Evolutionary conservation across 495 filamentous ascomycete genomes (phyloP).

Genomic region (Apiosordaria backusii): DNA sequence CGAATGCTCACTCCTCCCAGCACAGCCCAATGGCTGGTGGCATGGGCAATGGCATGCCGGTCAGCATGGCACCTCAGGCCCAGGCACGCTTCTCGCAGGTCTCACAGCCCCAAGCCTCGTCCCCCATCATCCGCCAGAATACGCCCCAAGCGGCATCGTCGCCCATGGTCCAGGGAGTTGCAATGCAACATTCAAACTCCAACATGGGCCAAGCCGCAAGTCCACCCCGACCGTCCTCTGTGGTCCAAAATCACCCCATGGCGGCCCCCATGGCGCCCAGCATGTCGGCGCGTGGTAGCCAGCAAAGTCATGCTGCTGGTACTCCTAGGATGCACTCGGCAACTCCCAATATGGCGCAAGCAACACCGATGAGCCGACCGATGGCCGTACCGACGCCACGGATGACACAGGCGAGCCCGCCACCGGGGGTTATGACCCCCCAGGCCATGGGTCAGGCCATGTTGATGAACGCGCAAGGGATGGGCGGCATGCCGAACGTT

Average conservation of each 20-base stretch:
- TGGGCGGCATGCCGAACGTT: constrained; percentile 31
- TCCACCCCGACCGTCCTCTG: constrained; percentile 72
- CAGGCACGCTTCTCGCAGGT: constrained; percentile 56
- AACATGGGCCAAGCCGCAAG: constrained; percentile 64
- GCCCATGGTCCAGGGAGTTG: constrained; percentile 65
- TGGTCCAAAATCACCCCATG: constrained; percentile 67
- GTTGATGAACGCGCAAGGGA: constrained; percentile 45
- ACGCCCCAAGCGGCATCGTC: constrained; percentile 78
- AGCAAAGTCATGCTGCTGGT: constrained; percentile 70
- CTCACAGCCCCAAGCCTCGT: constrained; percentile 69
- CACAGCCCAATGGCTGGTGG: constrained; percentile 30
- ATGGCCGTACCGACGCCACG: constrained; percentile 67
- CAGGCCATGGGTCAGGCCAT: constrained; percentile 52
- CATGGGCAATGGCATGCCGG: constrained; percentile 42
- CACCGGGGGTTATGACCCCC: constrained; percentile 53
- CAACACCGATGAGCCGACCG: constrained; percentile 63
- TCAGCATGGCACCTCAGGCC: constrained; percentile 50
- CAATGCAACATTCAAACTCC: constrained; percentile 78
- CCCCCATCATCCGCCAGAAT: constrained; percentile 72
- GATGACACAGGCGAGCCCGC: constrained; percentile 68
- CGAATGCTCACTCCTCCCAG: constrained; percentile 43
- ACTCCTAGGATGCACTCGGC: constrained; percentile 78
- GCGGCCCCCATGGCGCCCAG: constrained; percentile 58
- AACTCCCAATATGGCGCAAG: constrained; percentile 73
- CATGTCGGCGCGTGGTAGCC: constrained; percentile 76